Evolutionary conservation across 768 basidiomycete species (phyloP).

Genomic region (Leccinum incarnatum): DNA sequence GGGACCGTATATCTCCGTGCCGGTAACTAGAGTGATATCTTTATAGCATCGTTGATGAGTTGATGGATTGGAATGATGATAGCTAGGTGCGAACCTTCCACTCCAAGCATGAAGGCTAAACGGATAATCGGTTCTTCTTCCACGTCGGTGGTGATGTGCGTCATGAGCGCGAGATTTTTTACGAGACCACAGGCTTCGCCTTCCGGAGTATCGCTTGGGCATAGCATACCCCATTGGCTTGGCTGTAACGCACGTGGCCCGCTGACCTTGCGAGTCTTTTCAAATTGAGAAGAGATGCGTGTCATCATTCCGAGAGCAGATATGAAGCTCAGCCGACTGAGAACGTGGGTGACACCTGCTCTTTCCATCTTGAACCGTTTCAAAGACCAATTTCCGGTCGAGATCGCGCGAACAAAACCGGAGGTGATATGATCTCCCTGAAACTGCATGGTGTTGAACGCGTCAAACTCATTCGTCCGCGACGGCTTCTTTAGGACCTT

Average conservation of each 20-base stretch:
- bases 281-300: slow-evolving; percentile 96
- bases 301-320: slow-evolving; percentile 99
- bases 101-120: slow-evolving; percentile 91
- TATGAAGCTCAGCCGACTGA: slow-evolving; percentile 93
- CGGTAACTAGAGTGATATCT: slow-evolving; percentile 91
- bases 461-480: slow-evolving; percentile 92
- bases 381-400: slow-evolving; percentile 98
- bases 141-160: slow-evolving; percentile 98
- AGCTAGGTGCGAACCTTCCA: slow-evolving; percentile 66
- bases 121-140: slow-evolving; percentile 92
- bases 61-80: slow-evolving; percentile 9
- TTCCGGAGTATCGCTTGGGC: slow-evolving; percentile 98
- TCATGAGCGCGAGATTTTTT: slow-evolving; percentile 98
- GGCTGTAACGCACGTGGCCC: slow-evolving; percentile 96
- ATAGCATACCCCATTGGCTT: slow-evolving; percentile 98
- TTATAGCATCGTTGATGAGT: slow-evolving; percentile 14
- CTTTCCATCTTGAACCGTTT: slow-evolving; percentile 99
- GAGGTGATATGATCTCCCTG: slow-evolving; percentile 95
- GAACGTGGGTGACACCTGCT: slow-evolving; percentile 96
- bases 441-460: slow-evolving; percentile 91
- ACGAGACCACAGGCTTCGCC: slow-evolving; percentile 99
- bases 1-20: slow-evolving; percentile 93
- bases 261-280: slow-evolving; percentile 98
- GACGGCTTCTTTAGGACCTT: slow-evolving; percentile 96
- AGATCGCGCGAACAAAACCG: slow-evolving; percentile 95